These are phyloP conservation scores for Lophium mytilinum DNA, from an alignment of 495 filamentous ascomycete species.

Conservation along the genomic window DNA sequence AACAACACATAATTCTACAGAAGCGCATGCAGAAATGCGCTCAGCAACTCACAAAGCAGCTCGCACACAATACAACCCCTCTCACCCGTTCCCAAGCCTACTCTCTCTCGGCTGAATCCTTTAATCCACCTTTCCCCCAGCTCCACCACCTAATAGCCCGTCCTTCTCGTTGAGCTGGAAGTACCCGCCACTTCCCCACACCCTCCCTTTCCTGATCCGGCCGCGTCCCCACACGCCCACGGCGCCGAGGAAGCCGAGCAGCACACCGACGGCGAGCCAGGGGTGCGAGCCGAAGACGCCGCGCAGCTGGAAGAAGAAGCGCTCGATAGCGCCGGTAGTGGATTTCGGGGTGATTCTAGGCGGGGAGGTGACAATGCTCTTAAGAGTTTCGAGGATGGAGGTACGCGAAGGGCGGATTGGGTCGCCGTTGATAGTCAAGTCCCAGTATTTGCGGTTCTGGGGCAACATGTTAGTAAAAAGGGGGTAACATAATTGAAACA, in stretches of 20 bases:
- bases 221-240: constrained; percentile 41
- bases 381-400: constrained; percentile 89
- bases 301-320: constrained; percentile 68
- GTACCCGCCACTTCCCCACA: constrained; percentile 49
- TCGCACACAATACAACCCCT: too few species aligned
- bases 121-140: constrained; percentile 69
- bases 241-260: constrained; percentile 47
- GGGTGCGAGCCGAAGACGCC: constrained; percentile 63
- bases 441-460: constrained; percentile 91
- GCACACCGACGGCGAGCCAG: constrained; percentile 55
- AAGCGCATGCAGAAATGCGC: too few species aligned
- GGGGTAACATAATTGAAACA: neutral
- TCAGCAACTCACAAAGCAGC: too few species aligned
- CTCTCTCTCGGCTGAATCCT: neutral
- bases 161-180: constrained; percentile 75
- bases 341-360: constrained; percentile 83
- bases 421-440: constrained; percentile 78
- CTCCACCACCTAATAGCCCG: constrained; percentile 53
- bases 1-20: too few species aligned
- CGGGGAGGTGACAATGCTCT: constrained; percentile 59
- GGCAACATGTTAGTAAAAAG: constrained; percentile 1
- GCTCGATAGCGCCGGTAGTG: constrained; percentile 66
- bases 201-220: constrained; percentile 29
- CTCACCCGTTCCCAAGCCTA: too few species aligned
- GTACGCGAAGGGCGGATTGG: constrained; percentile 83